phyloP scores from a whole-genome alignment of 441 rosid species.

The Pelargonium cotyledonis region DNA sequence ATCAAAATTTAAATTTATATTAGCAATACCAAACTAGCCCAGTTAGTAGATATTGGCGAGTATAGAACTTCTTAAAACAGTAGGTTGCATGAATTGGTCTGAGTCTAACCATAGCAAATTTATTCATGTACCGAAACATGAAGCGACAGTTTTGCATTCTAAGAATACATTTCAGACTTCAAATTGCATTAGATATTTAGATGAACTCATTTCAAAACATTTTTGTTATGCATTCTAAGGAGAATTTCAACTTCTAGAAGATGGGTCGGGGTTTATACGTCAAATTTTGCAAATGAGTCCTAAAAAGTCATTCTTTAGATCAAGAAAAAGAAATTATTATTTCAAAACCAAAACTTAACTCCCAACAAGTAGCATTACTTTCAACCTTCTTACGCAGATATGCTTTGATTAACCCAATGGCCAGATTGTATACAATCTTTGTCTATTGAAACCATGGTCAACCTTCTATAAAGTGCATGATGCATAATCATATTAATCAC shows the following conservation, averaged over 20 bases:
- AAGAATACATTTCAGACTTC: neutral
- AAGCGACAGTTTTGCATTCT: neutral
- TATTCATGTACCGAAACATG: neutral
- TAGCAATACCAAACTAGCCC: neutral
- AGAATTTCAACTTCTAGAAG: neutral
- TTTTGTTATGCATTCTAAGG: neutral
- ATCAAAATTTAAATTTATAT: neutral
- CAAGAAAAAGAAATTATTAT: neutral
- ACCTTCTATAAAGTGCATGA: neutral
- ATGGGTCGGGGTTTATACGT: neutral
- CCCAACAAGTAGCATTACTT: neutral
- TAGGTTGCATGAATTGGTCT: neutral
- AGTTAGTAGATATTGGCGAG: neutral
- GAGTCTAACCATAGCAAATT: neutral
- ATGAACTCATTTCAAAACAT: neutral
- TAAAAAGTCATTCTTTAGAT: no score
- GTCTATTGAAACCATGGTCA: neutral
- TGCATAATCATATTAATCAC: neutral
- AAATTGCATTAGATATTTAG: neutral
- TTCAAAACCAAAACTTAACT: neutral
- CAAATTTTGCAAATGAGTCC: no score
- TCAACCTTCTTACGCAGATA: neutral
- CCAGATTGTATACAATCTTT: neutral
- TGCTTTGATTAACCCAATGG: neutral
- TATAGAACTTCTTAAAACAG: neutral